Evolutionary conservation across 2,329 filamentous ascomycete species (phyloP).

Genomic region (Cytospora paraplurivora): DNA sequence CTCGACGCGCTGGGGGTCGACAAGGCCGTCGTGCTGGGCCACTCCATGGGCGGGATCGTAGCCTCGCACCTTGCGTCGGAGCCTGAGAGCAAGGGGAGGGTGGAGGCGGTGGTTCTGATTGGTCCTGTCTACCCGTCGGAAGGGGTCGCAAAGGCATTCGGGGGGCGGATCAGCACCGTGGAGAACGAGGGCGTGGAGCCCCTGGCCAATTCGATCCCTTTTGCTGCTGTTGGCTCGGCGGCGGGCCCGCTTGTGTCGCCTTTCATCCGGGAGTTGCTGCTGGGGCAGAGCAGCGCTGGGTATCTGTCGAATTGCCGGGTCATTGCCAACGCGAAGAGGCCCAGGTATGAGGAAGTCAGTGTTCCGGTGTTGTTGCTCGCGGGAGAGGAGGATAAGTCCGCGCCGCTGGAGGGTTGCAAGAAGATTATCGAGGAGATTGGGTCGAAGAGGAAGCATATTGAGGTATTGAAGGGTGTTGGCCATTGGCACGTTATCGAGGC

Average conservation of each 20-base stretch:
- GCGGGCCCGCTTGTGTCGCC: conserved; percentile 36
- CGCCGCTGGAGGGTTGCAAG: conserved; percentile 15
- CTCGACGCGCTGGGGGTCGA: conserved; percentile 54
- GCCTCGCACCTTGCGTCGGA: conserved; percentile 58
- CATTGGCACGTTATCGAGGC: conserved; percentile 27
- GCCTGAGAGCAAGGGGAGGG: conserved; percentile 39
- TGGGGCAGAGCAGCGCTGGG: conserved; percentile 39
- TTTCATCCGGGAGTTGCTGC: conserved; percentile 40
- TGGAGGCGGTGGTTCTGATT: conserved; percentile 54
- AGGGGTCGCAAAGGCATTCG: conserved; percentile 33
- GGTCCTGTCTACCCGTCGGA: conserved; percentile 63
- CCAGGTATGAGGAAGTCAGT: conserved; percentile 56
- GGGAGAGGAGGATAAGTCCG: conserved; percentile 23
- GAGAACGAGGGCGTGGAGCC: conserved; percentile 42
- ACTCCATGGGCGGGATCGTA: conserved; percentile 71
- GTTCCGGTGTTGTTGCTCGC: conserved; percentile 48
- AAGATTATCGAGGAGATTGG: conserved; percentile 21
- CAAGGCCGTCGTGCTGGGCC: conserved; percentile 61
- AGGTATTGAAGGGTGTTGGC: conserved; percentile 19
- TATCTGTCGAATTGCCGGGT: conserved; percentile 41
- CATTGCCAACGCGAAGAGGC: conserved; percentile 40
- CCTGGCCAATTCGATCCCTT: conserved; percentile 31
- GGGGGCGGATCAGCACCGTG: conserved; percentile 38
- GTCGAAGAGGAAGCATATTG: conserved; percentile 5
- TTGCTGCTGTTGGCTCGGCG: conserved; percentile 40